Conservation (phyloP, 805 yeast genomes). For the Kuraishia molischiana region DNA sequence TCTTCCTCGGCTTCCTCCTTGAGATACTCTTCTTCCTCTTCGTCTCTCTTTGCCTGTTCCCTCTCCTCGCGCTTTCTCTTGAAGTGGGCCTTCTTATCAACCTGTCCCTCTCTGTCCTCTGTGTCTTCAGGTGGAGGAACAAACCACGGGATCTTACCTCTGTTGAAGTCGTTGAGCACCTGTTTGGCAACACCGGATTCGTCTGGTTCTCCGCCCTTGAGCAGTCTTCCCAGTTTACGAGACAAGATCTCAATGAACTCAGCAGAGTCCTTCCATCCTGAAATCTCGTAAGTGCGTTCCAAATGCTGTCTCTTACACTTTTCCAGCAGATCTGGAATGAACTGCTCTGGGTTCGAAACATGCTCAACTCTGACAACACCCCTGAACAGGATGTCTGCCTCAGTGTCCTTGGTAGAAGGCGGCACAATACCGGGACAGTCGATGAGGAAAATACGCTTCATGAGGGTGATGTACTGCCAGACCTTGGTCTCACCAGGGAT, state of each 20-base stretch:
- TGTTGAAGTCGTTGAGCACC: slow-evolving; percentile 85
- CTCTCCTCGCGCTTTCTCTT: slow-evolving; percentile 45
- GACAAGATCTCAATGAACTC: slow-evolving; percentile 89
- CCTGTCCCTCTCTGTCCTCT: slow-evolving; percentile 47
- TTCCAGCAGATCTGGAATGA: slow-evolving; percentile 74
- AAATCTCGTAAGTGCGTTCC: slow-evolving; percentile 90
- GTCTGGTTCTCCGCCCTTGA: slow-evolving; percentile 98
- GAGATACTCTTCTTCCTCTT: slow-evolving; percentile 1
- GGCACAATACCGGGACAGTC: slow-evolving; percentile 99
- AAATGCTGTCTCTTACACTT: slow-evolving; percentile 85
- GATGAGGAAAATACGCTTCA: slow-evolving; percentile 90
- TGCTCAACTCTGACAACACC: slow-evolving; percentile 99
- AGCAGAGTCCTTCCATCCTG: slow-evolving; percentile 74
- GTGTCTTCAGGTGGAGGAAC: slow-evolving; percentile 82
- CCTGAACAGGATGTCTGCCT: slow-evolving; percentile 85
- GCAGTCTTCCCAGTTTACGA: slow-evolving; percentile 81
- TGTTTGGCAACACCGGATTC: slow-evolving; percentile 88
- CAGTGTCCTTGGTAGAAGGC: slow-evolving; percentile 82
- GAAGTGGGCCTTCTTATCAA: slow-evolving; percentile 35
- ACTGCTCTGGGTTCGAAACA: slow-evolving; percentile 91
- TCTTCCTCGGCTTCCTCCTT: background rate
- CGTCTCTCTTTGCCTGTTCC: slow-evolving; percentile 20
- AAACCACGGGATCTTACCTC: slow-evolving; percentile 98
- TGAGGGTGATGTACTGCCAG: slow-evolving; percentile 96
- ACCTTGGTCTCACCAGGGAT: slow-evolving; percentile 99